Evolutionary conservation across 2,329 filamentous ascomycete species (phyloP).

Genomic region (Trichoderma arundinaceum): DNA sequence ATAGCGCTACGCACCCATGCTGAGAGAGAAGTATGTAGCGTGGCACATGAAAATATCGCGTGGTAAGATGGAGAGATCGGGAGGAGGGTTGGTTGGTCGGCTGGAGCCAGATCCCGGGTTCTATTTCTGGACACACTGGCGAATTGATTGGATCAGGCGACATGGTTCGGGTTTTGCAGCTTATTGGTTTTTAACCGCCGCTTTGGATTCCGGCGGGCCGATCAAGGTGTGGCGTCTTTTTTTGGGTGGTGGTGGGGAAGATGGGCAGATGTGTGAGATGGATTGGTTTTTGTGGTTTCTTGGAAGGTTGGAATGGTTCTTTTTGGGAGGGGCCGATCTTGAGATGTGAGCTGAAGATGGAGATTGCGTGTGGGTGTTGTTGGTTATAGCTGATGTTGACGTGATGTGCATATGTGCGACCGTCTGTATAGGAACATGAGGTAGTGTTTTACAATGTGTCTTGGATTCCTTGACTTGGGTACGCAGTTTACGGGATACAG

Average conservation of each 20-base stretch:
- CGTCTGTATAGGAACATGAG: too few species aligned
- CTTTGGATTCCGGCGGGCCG: slow-evolving; percentile 14
- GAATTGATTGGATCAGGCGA: background rate
- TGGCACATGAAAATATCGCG: background rate
- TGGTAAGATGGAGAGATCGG: slow-evolving; percentile 4
- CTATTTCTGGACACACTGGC: slow-evolving; percentile 2
- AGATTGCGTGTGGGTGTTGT: too few species aligned
- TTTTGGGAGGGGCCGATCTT: background rate
- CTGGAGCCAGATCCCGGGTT: background rate
- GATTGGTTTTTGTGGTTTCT: background rate
- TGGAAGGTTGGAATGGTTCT: background rate
- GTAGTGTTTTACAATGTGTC: too few species aligned
- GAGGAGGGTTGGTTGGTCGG: background rate
- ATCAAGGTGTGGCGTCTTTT: slow-evolving; percentile 5
- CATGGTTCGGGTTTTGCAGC: background rate
- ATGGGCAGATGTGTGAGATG: background rate
- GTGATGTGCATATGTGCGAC: too few species aligned
- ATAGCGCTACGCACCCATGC: too few species aligned
- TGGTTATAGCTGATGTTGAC: too few species aligned
- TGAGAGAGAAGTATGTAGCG: background rate
- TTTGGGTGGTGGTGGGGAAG: background rate
- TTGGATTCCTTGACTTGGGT: too few species aligned
- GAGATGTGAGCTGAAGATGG: too few species aligned
- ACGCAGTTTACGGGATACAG: too few species aligned
- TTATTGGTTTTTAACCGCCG: slow-evolving; percentile 1